A percentile compares a stretch with the other conserved stretches of the same genome.
These are phyloP conservation scores for Trebouxia sp. DNA, from an alignment of 139 green algal genomes.

Conservation along the genomic window DNA sequence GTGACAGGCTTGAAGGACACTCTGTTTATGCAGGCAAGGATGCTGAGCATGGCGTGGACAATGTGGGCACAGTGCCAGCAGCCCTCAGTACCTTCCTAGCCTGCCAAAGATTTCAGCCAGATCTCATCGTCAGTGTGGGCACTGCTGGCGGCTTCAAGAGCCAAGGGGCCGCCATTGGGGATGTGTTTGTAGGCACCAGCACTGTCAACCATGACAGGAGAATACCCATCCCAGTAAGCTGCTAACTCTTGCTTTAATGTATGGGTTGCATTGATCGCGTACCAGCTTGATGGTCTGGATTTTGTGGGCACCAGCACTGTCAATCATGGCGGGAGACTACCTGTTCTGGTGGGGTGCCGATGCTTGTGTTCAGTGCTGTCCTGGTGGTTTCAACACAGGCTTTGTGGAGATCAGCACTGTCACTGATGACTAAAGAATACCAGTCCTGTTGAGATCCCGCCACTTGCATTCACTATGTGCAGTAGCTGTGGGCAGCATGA, in stretches of 20 bases:
- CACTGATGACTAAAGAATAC: conserved; percentile 98
- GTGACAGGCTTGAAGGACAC: not conserved
- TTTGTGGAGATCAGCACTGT: conserved; percentile 77
- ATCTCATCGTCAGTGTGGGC: conserved; percentile 91
- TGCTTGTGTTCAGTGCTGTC: not conserved
- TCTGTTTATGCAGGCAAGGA: conserved; percentile 50
- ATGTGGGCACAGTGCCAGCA: conserved; percentile 89
- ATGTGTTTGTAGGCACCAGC: conserved; percentile 83
- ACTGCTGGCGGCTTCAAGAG: conserved; percentile 93
- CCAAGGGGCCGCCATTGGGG: conserved; percentile 84
- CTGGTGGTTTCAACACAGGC: too few species aligned
- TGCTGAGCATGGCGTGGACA: conserved; percentile 73
- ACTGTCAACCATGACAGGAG: conserved; percentile 92
- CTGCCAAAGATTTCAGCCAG: conserved; percentile 74
- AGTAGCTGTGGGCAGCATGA: too few species aligned
- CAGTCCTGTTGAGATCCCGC: too few species aligned
- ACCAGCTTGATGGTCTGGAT: too few species aligned
- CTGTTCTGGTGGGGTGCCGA: conserved; percentile 60
- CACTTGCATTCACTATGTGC: too few species aligned
- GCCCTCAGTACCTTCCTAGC: conserved; percentile 85
- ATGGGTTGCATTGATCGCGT: not conserved
- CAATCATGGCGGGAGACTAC: conserved; percentile 95
- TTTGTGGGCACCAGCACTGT: conserved; percentile 77
- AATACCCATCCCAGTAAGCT: conserved; percentile 80
- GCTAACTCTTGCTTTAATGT: not conserved